Conservation (phyloP, 768 basidiomycete species). For the Russula earlei region DNA sequence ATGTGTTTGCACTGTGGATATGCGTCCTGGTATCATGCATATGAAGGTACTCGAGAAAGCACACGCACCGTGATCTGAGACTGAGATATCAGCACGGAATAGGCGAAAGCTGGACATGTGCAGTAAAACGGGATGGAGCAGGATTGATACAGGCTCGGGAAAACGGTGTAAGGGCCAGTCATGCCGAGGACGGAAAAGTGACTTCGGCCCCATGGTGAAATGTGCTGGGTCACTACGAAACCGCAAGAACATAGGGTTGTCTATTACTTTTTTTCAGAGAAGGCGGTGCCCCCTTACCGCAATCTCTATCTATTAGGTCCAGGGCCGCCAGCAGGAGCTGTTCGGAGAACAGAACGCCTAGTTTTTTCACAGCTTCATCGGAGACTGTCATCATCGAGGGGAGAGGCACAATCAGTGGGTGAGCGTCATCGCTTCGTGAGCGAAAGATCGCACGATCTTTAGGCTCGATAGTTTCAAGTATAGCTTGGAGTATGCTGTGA, state of each 20-base stretch:
- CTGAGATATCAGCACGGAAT: conserved; percentile 48
- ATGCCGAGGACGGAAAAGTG: conserved; percentile 65
- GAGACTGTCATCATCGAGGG: conserved; percentile 25
- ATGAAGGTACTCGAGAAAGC: not conserved
- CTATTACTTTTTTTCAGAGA: not conserved
- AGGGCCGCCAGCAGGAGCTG: conserved; percentile 57
- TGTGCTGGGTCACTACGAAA: conserved; percentile 49
- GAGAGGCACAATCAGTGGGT: too few species aligned
- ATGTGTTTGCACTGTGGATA: conserved; percentile 66
- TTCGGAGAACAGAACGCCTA: conserved; percentile 54
- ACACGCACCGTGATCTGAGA: conserved; percentile 53
- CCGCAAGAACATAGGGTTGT: too few species aligned
- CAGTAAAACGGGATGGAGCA: conserved; percentile 43
- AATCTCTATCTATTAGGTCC: conserved; percentile 64
- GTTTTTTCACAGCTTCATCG: conserved; percentile 46
- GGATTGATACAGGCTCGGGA: conserved; percentile 36
- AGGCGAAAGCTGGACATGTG: conserved; percentile 65
- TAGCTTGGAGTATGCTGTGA: conserved; percentile 10
- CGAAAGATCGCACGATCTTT: conserved; percentile 14
- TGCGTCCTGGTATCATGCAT: not conserved
- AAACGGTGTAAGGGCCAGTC: conserved; percentile 51
- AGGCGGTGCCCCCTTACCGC: conserved; percentile 35
- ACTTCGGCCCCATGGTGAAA: conserved; percentile 44
- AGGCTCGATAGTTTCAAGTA: conserved; percentile 25
- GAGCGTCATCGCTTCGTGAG: not conserved